Evolutionary conservation across 2,329 filamentous ascomycete species (phyloP).

Genomic region (Pezicula radicicola): DNA sequence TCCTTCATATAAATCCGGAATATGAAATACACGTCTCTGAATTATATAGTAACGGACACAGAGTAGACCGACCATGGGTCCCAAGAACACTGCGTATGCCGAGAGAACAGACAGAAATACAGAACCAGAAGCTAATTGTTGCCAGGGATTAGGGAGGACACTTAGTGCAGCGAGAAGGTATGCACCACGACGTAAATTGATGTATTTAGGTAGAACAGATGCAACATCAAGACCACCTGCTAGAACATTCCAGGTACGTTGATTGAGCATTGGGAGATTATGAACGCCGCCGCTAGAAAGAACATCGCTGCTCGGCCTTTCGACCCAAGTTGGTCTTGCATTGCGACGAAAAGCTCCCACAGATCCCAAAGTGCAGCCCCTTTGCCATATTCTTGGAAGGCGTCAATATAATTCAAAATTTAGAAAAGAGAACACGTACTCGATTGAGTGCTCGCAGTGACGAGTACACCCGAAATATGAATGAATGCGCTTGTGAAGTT

Average conservation of each 20-base stretch:
- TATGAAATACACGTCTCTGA: constrained; percentile 1
- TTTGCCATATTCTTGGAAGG: constrained; percentile 14
- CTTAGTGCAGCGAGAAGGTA: too few relatives aligned
- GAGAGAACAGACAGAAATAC: too few relatives aligned
- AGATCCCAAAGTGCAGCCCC: constrained; percentile 24
- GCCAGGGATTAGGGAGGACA: too few relatives aligned
- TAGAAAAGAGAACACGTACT: constrained; percentile 7
- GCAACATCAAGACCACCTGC: too few relatives aligned
- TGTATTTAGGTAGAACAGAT: too few relatives aligned
- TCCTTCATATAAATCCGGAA: constrained; percentile 1
- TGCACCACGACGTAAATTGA: too few relatives aligned
- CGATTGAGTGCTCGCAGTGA: constrained; percentile 27
- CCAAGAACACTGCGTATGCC: too few relatives aligned
- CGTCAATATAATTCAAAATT: not conserved
- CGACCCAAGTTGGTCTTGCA: constrained; percentile 19
- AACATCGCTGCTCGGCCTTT: constrained; percentile 14
- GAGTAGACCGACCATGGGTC: too few relatives aligned
- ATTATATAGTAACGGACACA: not conserved
- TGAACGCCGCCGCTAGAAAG: too few relatives aligned
- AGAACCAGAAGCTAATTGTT: too few relatives aligned
- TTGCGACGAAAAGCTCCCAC: constrained; percentile 17
- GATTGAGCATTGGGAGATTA: too few relatives aligned
- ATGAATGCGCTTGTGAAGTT: constrained; percentile 19
- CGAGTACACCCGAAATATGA: constrained; percentile 26
- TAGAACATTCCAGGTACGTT: too few relatives aligned